phyloP scores from a whole-genome alignment of 306 rosid species.

The Quercus mongolica region DNA sequence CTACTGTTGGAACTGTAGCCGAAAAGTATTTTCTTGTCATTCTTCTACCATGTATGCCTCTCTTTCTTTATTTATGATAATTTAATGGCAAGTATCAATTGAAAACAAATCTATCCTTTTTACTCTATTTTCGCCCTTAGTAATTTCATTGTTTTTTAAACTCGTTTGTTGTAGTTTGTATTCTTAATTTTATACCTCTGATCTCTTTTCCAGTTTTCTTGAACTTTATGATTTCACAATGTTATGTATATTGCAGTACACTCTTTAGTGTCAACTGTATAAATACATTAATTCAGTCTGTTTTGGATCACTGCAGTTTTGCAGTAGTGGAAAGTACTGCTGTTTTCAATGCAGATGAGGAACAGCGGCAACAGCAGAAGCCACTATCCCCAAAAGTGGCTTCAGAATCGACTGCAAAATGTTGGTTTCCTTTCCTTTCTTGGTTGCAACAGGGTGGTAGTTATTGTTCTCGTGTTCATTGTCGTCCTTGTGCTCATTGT shows the following conservation, averaged over 20 bases:
- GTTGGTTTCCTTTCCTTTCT: constrained; percentile 32
- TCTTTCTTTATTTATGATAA: constrained; percentile 20
- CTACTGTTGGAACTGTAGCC: constrained; percentile 34
- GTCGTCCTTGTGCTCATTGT: constrained; percentile 6
- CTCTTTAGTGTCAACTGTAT: background rate
- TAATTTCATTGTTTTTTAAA: background rate
- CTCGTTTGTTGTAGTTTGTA: background rate
- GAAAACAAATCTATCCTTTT: background rate
- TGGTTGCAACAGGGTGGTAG: too few species aligned
- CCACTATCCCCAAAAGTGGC: constrained; percentile 5
- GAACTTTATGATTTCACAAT: background rate
- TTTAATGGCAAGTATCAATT: constrained; percentile 5
- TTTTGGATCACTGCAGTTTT: constrained; percentile 46
- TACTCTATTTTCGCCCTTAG: background rate
- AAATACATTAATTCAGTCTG: constrained; percentile 10
- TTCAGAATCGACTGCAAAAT: constrained; percentile 1
- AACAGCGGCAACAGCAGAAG: constrained; percentile 12
- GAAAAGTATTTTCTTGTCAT: constrained; percentile 10
- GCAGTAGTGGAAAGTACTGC: constrained; percentile 18
- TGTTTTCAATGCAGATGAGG: constrained; percentile 16
- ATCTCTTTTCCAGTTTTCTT: constrained; percentile 1
- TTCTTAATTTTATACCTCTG: background rate
- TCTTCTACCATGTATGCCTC: constrained; percentile 40
- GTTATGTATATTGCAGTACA: background rate
- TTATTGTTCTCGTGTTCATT: background rate